Conservation (phyloP, 176 grass and related monocot genomes). For the Thalia dealbata region DNA sequence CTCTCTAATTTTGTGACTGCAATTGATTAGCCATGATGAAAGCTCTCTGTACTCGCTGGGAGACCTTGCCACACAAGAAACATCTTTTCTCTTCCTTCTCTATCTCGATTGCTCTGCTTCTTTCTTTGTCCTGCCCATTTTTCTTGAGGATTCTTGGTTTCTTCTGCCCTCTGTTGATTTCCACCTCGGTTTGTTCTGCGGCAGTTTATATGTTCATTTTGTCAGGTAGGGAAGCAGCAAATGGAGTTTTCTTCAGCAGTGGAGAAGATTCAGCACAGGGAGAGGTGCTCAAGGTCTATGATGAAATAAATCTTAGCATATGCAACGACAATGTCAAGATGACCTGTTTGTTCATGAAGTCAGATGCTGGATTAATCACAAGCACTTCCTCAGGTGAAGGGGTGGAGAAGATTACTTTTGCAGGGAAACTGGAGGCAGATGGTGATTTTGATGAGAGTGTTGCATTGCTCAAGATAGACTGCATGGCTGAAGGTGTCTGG, state of each 20-base stretch:
- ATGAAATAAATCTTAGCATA: conserved; percentile 35
- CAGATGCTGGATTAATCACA: conserved; percentile 6
- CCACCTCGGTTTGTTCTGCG: conserved; percentile 37
- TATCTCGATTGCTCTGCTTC: background rate
- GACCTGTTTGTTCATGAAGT: conserved; percentile 35
- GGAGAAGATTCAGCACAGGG: conserved; percentile 24
- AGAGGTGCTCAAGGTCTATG: conserved; percentile 33
- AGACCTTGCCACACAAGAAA: background rate
- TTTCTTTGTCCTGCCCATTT: background rate
- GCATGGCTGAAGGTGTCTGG: conserved; percentile 38
- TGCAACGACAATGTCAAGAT: conserved; percentile 18
- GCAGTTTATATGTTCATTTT: conserved; percentile 24
- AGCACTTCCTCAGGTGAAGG: conserved; percentile 18
- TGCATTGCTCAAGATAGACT: conserved; percentile 29
- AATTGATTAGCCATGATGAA: conserved; percentile 21
- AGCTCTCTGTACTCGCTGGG: conserved; percentile 10
- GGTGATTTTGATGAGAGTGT: conserved; percentile 33
- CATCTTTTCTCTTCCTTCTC: background rate
- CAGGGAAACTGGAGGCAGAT: conserved; percentile 27
- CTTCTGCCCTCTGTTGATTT: conserved; percentile 43
- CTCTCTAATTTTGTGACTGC: background rate
- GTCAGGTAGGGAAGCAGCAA: conserved; percentile 19
- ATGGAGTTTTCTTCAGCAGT: conserved; percentile 31
- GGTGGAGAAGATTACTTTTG: conserved; percentile 36
- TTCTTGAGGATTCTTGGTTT: conserved; percentile 29